phyloP scores from a whole-genome alignment of 768 basidiomycete species.

The Candolleomyces eurysporus region DNA sequence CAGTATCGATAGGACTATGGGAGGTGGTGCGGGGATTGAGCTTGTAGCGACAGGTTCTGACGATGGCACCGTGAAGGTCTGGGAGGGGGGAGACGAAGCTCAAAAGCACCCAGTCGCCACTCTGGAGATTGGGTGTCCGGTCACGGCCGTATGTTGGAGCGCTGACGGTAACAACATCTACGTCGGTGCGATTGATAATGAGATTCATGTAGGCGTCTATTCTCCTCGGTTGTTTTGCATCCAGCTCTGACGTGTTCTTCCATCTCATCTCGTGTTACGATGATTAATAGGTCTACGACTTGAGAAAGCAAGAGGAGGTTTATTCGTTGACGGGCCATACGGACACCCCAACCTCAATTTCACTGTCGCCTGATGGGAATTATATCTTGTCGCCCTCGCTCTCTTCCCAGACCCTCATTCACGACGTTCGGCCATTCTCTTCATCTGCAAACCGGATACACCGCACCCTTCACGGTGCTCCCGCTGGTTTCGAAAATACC shows the following conservation, averaged over 20 bases:
- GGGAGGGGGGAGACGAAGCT: conserved; percentile 84
- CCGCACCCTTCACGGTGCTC: conserved; percentile 76
- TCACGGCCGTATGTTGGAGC: conserved; percentile 91
- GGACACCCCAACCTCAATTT: conserved; percentile 92
- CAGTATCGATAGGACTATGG: conserved; percentile 80
- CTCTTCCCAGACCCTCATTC: conserved; percentile 85
- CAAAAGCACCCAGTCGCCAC: conserved; percentile 72
- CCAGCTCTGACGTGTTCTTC: conserved; percentile 5
- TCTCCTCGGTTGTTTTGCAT: neutral
- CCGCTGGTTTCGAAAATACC: conserved; percentile 91
- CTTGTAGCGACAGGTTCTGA: conserved; percentile 87
- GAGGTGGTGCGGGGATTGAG: conserved; percentile 80
- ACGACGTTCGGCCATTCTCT: conserved; percentile 94
- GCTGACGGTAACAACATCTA: conserved; percentile 88
- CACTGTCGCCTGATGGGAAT: conserved; percentile 84
- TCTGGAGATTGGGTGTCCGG: conserved; percentile 85
- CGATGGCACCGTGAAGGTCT: conserved; percentile 88
- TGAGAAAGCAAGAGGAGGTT: conserved; percentile 80
- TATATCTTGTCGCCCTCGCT: conserved; percentile 90
- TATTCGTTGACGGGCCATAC: conserved; percentile 81
- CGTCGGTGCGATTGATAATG: conserved; percentile 93
- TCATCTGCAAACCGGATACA: conserved; percentile 80
- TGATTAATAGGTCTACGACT: conserved; percentile 73
- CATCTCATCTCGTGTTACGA: neutral
- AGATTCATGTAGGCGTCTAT: conserved; percentile 75